Percentiles rank a stretch among this genome's conserved stretches.
These are phyloP conservation scores for Yamadazyma dushanensis DNA, from an alignment of 1,139 yeast species.

Conservation along the genomic window DNA sequence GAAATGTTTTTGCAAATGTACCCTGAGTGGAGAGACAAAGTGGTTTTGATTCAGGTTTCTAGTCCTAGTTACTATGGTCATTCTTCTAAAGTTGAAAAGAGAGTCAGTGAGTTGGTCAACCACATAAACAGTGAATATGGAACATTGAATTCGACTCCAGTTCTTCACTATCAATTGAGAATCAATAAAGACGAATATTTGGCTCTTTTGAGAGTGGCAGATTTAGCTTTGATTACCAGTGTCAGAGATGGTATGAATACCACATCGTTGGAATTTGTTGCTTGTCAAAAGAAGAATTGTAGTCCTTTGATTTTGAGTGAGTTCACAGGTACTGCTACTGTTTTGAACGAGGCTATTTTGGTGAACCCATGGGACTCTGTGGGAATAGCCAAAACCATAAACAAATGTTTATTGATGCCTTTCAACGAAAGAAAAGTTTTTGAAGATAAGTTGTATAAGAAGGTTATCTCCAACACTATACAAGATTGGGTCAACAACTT, in stretches of 20 bases:
- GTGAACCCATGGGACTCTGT: constrained; percentile 98
- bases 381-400: constrained; percentile 84
- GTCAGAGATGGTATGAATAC: constrained; percentile 97
- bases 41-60: constrained; percentile 88
- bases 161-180: constrained; percentile 88
- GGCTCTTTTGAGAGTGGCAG: constrained; percentile 86
- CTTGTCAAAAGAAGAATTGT: constrained; percentile 73
- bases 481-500: constrained; percentile 80
- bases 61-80: constrained; percentile 64
- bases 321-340: constrained; percentile 88
- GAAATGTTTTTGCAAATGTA: constrained; percentile 82
- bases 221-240: constrained; percentile 83
- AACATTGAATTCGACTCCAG: constrained; percentile 74
- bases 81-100: constrained; percentile 64
- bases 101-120: constrained; percentile 75
- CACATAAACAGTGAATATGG: constrained; percentile 86
- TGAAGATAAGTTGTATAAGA: constrained; percentile 55
- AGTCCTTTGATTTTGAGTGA: constrained; percentile 86
- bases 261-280: constrained; percentile 87
- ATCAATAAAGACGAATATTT: constrained; percentile 86
- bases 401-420: constrained; percentile 61
- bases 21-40: constrained; percentile 89
- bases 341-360: constrained; percentile 73
- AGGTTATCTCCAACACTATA: constrained; percentile 70
- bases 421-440: constrained; percentile 38